Evolutionary conservation across 176 grass and related monocot genomes (phyloP), one percentile per base, ranked within the genome.

Genomic region (Cenchrus americanus): DNA sequence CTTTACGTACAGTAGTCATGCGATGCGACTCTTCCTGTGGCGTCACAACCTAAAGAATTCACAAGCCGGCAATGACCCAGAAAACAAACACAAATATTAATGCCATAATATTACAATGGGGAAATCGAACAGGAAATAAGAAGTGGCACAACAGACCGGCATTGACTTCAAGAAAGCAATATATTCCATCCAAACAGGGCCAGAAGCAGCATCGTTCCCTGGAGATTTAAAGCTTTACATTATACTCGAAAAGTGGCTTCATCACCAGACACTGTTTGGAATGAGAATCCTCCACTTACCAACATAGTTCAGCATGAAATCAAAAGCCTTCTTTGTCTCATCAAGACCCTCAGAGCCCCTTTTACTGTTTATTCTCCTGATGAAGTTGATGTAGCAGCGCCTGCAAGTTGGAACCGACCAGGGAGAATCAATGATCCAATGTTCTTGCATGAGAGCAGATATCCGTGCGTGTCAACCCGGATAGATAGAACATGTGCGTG

Each of bases 101-200:
- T 22, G 22, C 7, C 63, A 48, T 6, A 64, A 63, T 63, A 32
- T 77, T 76, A 71, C 51, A 14, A 73, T 76, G 17, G 24, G 69
- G 43, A 47, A 52, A 52, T 63, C 57, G 21, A 88, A 77, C 10
- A 89, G 34, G 66, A 71, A 85, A 53, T 23, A 57, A 23, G 18
- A 85, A 80, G 23, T 23, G 80, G 82, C 23, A 67, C 6, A 59
- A 77, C 90, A 74, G n/a, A 95, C 95, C 80, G 90, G 96, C 93
- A 95, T 90, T 62, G 91, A 88, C 85, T 98, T 98, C 77, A 98
- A 90, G 80, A 98, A 95, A 69, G 87, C 63, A 73, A 98, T 95
- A 84, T 98, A 98, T 15, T 98, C 96, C 96, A 95, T 88, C 96
- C 96, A 98, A 82, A 95, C 85, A 51, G 92, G 93, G 59, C 96